Evolutionary conservation across 495 filamentous ascomycete species (phyloP).

Genomic region (Schizothecium vesticola): DNA sequence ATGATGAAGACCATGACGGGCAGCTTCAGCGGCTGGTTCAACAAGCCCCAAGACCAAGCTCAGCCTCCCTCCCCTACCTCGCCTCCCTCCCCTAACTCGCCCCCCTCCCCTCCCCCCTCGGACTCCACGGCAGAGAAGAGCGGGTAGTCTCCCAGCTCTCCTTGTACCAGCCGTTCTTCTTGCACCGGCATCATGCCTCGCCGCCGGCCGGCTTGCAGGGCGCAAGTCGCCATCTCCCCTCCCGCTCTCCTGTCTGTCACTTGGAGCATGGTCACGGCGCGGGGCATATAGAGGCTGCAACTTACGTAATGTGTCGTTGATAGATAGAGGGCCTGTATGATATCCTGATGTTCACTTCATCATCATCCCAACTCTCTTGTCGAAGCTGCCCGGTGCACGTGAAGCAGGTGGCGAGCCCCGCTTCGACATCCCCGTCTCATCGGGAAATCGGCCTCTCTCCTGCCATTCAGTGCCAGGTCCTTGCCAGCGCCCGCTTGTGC

Average conservation of each 20-base stretch:
- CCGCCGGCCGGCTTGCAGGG: background rate
- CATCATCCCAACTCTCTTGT: background rate
- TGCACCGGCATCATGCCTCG: background rate
- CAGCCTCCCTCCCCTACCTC: background rate
- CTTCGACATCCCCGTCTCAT: background rate
- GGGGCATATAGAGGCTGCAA: background rate
- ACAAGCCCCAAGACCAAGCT: constrained; percentile 13
- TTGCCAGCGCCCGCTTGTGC: background rate
- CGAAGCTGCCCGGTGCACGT: background rate
- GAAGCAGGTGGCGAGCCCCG: background rate
- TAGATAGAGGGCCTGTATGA: background rate
- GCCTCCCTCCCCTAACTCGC: background rate
- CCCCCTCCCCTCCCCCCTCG: background rate
- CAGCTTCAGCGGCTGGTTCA: constrained; percentile 47
- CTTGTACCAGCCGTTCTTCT: constrained; percentile 16
- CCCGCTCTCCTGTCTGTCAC: background rate
- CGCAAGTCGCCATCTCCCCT: background rate
- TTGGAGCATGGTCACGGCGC: background rate
- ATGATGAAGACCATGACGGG: constrained; percentile 75
- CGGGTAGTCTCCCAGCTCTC: background rate
- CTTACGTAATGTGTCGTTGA: background rate
- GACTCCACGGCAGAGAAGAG: background rate
- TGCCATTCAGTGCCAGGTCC: background rate
- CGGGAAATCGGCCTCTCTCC: background rate
- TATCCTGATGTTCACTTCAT: background rate